Conservation (phyloP, 495 filamentous ascomycete genomes). For the Aspergillus hancockii region DNA sequence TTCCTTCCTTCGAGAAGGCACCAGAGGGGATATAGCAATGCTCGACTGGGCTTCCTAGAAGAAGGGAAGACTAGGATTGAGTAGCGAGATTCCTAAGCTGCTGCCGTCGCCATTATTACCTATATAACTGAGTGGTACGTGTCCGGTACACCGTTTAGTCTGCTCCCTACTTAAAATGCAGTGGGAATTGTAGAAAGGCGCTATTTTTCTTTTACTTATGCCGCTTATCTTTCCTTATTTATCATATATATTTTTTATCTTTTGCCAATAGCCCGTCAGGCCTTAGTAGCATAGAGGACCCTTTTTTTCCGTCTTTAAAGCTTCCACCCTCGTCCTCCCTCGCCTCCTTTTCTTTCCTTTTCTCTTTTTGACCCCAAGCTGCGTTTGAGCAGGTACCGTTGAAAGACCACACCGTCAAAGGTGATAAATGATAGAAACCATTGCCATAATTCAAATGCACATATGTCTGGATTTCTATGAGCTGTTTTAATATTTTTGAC, state of each 20-base stretch:
- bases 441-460: neutral
- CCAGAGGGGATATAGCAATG: constrained; percentile 75
- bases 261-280: neutral
- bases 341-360: neutral
- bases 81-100: constrained; percentile 35
- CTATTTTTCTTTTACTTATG: neutral
- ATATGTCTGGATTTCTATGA: neutral
- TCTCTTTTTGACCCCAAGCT: constrained; percentile 14
- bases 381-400: neutral
- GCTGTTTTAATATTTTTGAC: constrained; percentile 14
- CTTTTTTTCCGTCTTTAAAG: no score
- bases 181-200: neutral
- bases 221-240: neutral
- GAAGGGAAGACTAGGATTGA: constrained; percentile 98
- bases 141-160: neutral
- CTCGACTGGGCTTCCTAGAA: constrained; percentile 77
- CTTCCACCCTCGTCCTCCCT: no score
- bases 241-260: neutral
- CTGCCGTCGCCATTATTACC: constrained; percentile 8
- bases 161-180: neutral
- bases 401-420: neutral
- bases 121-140: constrained; percentile 8
- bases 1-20: constrained; percentile 63
- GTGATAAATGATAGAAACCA: neutral
- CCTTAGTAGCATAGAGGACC: neutral